Evolutionary conservation across 441 rosid species (phyloP).

Genomic region (Syzygium malaccense): DNA sequence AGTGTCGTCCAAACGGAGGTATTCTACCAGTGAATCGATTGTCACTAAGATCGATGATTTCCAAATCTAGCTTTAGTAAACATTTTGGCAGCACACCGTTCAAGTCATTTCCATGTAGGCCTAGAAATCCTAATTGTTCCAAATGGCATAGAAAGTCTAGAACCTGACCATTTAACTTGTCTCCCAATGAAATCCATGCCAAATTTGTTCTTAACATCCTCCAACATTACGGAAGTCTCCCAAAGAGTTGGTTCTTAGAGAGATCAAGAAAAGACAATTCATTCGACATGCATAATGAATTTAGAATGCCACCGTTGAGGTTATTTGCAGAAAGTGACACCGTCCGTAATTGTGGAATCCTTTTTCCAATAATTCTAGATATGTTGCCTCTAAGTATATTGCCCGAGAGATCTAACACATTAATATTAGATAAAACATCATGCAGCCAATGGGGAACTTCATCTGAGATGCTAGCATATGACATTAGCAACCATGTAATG

Average conservation of each 20-base stretch:
- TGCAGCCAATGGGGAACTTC: neutral
- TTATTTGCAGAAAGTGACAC: neutral
- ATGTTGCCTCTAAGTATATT: neutral
- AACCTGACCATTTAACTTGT: neutral
- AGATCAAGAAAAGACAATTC: neutral
- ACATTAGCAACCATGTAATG: neutral
- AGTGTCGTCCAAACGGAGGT: neutral
- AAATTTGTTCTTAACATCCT: neutral
- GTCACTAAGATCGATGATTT: neutral
- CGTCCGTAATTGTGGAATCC: rapidly evolving
- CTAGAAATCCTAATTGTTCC: neutral
- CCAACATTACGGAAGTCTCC: neutral
- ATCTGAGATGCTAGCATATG: neutral
- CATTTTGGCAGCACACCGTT: neutral
- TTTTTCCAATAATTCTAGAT: neutral
- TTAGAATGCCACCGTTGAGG: neutral
- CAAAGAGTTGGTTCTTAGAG: neutral
- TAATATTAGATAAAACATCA: neutral
- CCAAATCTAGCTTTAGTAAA: neutral
- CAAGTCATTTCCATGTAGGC: neutral
- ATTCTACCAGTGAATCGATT: neutral
- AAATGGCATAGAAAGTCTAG: neutral
- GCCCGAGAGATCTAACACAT: neutral
- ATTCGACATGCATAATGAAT: neutral
- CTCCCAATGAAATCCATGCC: neutral